Percentiles rank a stretch among this genome's conserved stretches.
These are phyloP conservation scores for Dactylonectria estremocensis DNA, from an alignment of 2,329 filamentous ascomycete genomes.

Conservation along the genomic window DNA sequence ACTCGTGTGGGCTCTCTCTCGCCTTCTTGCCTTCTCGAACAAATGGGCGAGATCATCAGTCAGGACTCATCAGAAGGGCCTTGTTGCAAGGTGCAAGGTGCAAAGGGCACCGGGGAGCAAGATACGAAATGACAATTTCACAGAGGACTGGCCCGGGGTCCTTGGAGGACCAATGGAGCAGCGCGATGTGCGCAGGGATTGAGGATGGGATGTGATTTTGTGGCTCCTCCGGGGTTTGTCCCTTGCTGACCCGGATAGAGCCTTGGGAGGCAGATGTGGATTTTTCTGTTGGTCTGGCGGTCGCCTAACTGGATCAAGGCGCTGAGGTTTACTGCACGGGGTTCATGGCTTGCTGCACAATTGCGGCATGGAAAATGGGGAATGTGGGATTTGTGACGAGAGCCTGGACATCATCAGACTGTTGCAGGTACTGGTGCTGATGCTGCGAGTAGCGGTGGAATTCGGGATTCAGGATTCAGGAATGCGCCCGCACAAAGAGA, in stretches of 20 bases:
- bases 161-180: conserved; percentile 28
- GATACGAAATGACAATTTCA: conserved; percentile 36
- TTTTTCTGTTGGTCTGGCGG: background rate
- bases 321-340: background rate
- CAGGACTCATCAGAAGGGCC: background rate
- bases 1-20: background rate
- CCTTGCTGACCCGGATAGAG: background rate
- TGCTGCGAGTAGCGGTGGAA: conserved; percentile 4
- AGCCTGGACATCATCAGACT: background rate
- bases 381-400: background rate
- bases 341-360: background rate
- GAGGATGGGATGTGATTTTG: background rate
- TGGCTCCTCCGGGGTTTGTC: background rate
- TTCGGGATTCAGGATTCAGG: background rate
- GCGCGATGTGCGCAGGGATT: conserved; percentile 30
- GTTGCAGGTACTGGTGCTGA: background rate
- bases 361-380: background rate
- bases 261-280: background rate
- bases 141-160: conserved; percentile 12
- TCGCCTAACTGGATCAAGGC: background rate
- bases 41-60: background rate
- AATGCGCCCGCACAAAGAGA: conserved; percentile 6
- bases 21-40: conserved; percentile 8
- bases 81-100: background rate
- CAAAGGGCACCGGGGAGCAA: background rate